These are phyloP conservation scores for Carex pumila DNA, from an alignment of 176 grass and related monocot species.

Conservation along the genomic window DNA sequence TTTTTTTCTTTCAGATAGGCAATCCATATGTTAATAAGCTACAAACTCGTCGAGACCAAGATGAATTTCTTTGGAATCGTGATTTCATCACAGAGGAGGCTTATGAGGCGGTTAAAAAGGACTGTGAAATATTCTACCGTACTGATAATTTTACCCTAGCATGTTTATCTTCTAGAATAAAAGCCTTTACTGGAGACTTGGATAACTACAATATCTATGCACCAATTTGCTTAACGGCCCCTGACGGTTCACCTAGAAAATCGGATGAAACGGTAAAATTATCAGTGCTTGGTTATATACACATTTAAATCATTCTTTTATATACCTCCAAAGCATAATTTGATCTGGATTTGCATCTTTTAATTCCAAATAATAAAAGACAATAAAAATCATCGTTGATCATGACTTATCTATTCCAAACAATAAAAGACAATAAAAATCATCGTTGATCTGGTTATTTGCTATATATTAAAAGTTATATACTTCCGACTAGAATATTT, in stretches of 20 bases:
- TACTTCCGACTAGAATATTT: too few species aligned
- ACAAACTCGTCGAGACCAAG: background rate
- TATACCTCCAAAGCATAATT: background rate
- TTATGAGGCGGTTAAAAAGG: background rate
- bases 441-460: background rate
- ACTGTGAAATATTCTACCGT: background rate
- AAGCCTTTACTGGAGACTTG: background rate
- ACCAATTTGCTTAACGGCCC: background rate
- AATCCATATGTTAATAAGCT: slow-evolving; percentile 18
- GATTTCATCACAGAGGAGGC: slow-evolving; percentile 19
- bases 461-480: too few species aligned
- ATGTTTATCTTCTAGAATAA: background rate
- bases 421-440: background rate
- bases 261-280: background rate
- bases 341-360: background rate
- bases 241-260: background rate
- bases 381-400: background rate
- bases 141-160: background rate
- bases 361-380: background rate
- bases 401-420: background rate
- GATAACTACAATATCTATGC: slow-evolving; percentile 27
- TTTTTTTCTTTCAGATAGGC: slow-evolving; percentile 11
- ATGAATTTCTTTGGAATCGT: slow-evolving; percentile 14
- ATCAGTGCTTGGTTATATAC: background rate
- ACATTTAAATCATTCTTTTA: background rate